These are phyloP conservation scores for Boletus sensibilis DNA, from an alignment of 768 basidiomycete species.

Conservation along the genomic window DNA sequence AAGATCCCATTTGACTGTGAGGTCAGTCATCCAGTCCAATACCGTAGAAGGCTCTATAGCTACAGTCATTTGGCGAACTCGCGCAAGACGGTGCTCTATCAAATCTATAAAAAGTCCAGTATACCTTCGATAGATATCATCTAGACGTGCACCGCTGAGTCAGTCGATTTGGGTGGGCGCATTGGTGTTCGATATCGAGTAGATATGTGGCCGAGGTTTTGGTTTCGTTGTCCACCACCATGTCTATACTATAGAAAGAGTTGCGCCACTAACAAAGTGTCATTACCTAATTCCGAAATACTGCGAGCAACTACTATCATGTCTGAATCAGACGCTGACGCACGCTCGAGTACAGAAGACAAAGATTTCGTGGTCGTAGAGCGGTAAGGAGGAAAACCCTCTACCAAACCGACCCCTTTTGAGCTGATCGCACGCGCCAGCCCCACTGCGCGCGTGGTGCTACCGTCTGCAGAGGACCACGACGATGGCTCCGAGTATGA, in stretches of 20 bases:
- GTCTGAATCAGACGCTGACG: conserved; percentile 20
- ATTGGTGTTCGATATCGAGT: conserved; percentile 38
- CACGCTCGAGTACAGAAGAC: conserved; percentile 14
- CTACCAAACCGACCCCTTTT: background rate
- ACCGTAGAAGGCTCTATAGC: background rate
- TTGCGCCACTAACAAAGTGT: too few species aligned
- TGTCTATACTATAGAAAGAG: too few species aligned
- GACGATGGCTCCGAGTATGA: conserved; percentile 37
- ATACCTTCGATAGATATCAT: background rate
- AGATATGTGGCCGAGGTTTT: background rate
- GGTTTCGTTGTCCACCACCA: background rate
- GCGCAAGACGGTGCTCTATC: background rate
- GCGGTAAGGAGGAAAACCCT: conserved; percentile 17
- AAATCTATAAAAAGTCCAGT: background rate
- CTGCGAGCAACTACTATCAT: conserved; percentile 11
- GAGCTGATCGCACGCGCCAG: conserved; percentile 16
- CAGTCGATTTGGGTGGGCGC: conserved; percentile 42
- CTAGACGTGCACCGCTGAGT: conserved; percentile 26
- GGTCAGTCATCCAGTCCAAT: background rate
- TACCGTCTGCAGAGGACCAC: conserved; percentile 37
- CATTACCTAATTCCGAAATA: conserved; percentile 11
- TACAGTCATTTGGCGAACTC: background rate
- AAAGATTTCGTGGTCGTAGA: conserved; percentile 25
- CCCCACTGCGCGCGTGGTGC: conserved; percentile 45
- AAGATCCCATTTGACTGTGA: background rate